Conservation (phyloP, 148 eudicot genomes). For the Talinum fruticosum region DNA sequence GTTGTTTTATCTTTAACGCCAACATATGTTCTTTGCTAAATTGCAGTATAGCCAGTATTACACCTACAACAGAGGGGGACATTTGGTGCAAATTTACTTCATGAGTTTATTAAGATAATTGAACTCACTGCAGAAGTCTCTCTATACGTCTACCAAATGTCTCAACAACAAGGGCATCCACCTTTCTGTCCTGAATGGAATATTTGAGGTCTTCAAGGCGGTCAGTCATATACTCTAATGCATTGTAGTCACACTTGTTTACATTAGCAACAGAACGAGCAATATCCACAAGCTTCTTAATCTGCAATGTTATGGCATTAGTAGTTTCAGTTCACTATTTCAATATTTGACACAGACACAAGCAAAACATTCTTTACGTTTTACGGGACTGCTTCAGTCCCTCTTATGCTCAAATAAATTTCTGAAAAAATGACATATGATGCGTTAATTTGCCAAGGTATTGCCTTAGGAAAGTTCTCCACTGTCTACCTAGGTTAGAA, state of each 20-base stretch:
- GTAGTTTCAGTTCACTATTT: neutral
- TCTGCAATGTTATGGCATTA: conserved; percentile 45
- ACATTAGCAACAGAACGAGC: conserved; percentile 72
- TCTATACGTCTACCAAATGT: conserved; percentile 98
- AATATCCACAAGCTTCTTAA: conserved; percentile 81
- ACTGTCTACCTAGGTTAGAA: neutral
- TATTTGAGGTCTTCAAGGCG: conserved; percentile 88
- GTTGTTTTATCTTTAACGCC: conserved; percentile 3
- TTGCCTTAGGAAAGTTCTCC: neutral
- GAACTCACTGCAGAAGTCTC: conserved; percentile 90
- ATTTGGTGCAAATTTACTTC: neutral
- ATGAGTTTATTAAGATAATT: conserved; percentile 4
- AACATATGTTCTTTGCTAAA: neutral
- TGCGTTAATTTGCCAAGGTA: neutral
- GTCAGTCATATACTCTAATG: conserved; percentile 77
- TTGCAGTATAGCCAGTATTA: neutral
- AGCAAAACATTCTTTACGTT: neutral
- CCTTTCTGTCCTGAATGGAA: conserved; percentile 92
- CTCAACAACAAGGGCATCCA: conserved; percentile 98
- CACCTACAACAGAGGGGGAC: neutral
- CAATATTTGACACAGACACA: neutral
- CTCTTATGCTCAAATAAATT: neutral
- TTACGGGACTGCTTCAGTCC: neutral
- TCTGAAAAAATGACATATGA: neutral
- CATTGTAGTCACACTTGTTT: conserved; percentile 63